Evolutionary conservation across 2,329 filamentous ascomycete genomes (phyloP).

Genomic region (Fusarium pseudocircinatum): DNA sequence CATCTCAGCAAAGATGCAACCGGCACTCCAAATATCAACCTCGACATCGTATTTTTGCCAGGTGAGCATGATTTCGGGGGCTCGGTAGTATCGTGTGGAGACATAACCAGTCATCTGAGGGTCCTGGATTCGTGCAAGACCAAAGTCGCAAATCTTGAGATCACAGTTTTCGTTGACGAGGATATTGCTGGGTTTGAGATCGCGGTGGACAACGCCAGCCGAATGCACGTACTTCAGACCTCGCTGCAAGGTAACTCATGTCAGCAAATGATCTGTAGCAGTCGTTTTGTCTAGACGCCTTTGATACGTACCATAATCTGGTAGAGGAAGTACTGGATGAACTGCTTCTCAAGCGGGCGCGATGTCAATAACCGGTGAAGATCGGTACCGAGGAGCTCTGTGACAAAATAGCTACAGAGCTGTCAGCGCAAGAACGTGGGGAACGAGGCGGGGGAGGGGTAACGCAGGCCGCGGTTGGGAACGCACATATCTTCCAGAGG

Average conservation of each 20-base stretch:
- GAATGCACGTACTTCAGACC: slow-evolving; percentile 99
- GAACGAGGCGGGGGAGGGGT: slow-evolving; percentile 13
- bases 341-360: slow-evolving; percentile 96
- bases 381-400: slow-evolving; percentile 95
- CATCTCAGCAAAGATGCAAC: slow-evolving; percentile 99
- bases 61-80: slow-evolving; percentile 99
- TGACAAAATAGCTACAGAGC: slow-evolving; percentile 86
- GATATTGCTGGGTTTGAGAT: slow-evolving; percentile 98
- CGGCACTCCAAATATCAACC: slow-evolving; percentile 99
- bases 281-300: not conserved
- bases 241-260: slow-evolving; percentile 64
- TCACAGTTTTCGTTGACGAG: slow-evolving; percentile 99
- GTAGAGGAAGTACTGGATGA: slow-evolving; percentile 99
- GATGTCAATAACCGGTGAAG: slow-evolving; percentile 95
- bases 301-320: slow-evolving; percentile 84
- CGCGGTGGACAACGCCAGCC: slow-evolving; percentile 95
- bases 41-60: slow-evolving; percentile 99
- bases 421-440: slow-evolving; percentile 28
- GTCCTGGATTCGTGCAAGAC: slow-evolving; percentile 95
- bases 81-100: slow-evolving; percentile 97
- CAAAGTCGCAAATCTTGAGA: slow-evolving; percentile 99
- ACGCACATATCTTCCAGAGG: slow-evolving; percentile 96
- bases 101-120: slow-evolving; percentile 99
- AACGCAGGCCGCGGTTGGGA: slow-evolving; percentile 16
- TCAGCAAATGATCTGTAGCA: slow-evolving; percentile 15